A percentile compares a stretch with the other conserved stretches of the same genome.
These are phyloP conservation scores for Magnolia sinica DNA, from an alignment of 164 flowering plant genomes.

Conservation along the genomic window DNA sequence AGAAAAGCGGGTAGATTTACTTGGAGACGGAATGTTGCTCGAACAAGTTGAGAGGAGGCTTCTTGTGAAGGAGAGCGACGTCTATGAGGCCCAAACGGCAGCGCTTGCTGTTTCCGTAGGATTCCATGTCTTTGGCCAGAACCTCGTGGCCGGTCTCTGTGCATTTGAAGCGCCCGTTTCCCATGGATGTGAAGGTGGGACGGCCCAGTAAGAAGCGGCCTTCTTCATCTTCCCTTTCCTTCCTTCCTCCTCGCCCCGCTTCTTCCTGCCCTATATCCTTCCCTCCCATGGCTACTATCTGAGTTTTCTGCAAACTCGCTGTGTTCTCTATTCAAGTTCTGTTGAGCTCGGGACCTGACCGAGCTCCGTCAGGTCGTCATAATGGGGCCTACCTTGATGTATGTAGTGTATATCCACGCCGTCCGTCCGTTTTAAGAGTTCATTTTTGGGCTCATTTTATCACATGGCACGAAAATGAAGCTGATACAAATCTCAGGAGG, in stretches of 20 bases:
- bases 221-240: constrained; percentile 31
- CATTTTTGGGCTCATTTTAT: too few species aligned
- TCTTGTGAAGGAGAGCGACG: constrained; percentile 42
- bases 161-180: constrained; percentile 77
- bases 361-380: too few species aligned
- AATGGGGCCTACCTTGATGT: too few species aligned
- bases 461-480: too few species aligned
- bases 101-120: constrained; percentile 61
- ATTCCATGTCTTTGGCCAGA: constrained; percentile 48
- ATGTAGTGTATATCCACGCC: too few species aligned
- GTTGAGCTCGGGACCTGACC: too few species aligned
- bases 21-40: constrained; percentile 59
- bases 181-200: constrained; percentile 63
- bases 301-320: too few species aligned
- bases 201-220: constrained; percentile 59
- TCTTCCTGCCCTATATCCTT: not conserved
- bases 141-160: constrained; percentile 86
- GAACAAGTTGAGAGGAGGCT: constrained; percentile 87
- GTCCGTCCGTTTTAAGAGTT: too few species aligned
- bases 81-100: constrained; percentile 84
- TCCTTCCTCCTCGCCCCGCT: not conserved
- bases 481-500: too few species aligned
- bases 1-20: constrained; percentile 28
- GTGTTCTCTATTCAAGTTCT: too few species aligned
- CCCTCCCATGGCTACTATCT: too few species aligned